Evolutionary conservation across 345 rosid genomes (phyloP), one percentile per base, ranked within the genome.

Genomic region (Ricinus communis): DNA sequence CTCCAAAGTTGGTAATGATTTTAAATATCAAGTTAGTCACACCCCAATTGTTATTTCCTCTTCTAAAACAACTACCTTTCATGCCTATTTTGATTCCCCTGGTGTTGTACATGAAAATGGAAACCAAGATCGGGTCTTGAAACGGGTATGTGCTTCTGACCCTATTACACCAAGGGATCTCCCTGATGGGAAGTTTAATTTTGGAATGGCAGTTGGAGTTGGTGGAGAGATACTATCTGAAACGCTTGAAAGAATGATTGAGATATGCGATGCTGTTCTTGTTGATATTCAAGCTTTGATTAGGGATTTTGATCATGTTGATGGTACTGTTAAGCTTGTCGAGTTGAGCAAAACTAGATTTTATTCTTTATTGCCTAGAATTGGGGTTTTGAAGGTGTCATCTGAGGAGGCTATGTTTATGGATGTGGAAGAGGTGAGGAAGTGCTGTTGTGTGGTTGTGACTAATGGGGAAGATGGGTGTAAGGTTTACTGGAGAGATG

Each of bases 161-260:
- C 87, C 88, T 57, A 95, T 95, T 62, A 19, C 31, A 14, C 87
- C 90, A 0, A 67, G 86, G 65, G 99, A 93, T 82, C 83, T 95
- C 7, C 98, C 98, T 0, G 77, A 77, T 2, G 66, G 41, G 13
- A 68, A 81, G 40, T 95, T 84, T 72, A 85, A 84, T 71, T 85
- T 79, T 40, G 99, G 99, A 31, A 88, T 95, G 97, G 98, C 91
- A 11, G 97, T 95, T 63, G 99, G 98, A 7, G 90, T 95, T 4
- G 99, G 96, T 49, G 99, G 99, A 56, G 99, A 95, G 87, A 83
- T 95, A 40, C 69, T 85, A 31, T 90, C 96, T 2, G 96, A 85
- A 77, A 95, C 98, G 65, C 83, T 95, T 2, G 97, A 88, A 81
- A 87, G 76, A 68, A 89, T 95, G 98, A 75, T 87, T 21, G 90